Evolutionary conservation across 2,329 filamentous ascomycete species (phyloP), one percentile per base, ranked within the genome.

Genomic region (Endocalyx cinctus): DNA sequence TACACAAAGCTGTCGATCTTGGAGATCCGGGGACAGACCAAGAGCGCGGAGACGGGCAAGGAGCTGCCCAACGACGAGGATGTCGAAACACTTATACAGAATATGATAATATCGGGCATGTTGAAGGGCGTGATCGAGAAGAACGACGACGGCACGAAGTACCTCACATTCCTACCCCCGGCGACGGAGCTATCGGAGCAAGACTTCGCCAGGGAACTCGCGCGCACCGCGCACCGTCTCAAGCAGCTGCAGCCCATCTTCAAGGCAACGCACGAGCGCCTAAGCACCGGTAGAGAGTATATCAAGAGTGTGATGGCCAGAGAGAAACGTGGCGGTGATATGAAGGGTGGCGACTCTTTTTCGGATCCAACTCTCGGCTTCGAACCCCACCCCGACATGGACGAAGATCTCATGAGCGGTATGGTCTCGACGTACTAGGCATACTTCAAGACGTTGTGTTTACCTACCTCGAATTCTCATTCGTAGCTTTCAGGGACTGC

Each of bases 1-100:
- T 96, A 90, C 54, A 65, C 63, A 33, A 74, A 74, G 41, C 63
- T 81, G 20, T 70, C 72, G 12, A 64, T 82, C 19, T 47, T 67
- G 13, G 69, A 77, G 47, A 57, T 82, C 14, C 66, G 69, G 26
- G 46, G 57, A 16, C 56, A 60, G 26, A 80, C 77, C 0, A 62
- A 65, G 31, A 76, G 67, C 43, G 77, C 70, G 22, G 67, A 71
- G 50, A 79, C 72, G 2, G 73, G 69, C 12, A 49, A 52, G 19
- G 45, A 50, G 7, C 55, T 77, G 10, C 50, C 48, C 11, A 61
- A 52, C 11, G 62, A 70, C 12, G 58, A 59, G 10, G 64, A 71
- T 16, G 57, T 70, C 3, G 61, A 69, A 43, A 41, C 42, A 10
- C 59, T 82, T 5, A 50, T 81, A 16, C 60, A 62, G 35, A 55